Conservation (phyloP, 2,329 filamentous ascomycete genomes). For the Hyphodiscus sp. region DNA sequence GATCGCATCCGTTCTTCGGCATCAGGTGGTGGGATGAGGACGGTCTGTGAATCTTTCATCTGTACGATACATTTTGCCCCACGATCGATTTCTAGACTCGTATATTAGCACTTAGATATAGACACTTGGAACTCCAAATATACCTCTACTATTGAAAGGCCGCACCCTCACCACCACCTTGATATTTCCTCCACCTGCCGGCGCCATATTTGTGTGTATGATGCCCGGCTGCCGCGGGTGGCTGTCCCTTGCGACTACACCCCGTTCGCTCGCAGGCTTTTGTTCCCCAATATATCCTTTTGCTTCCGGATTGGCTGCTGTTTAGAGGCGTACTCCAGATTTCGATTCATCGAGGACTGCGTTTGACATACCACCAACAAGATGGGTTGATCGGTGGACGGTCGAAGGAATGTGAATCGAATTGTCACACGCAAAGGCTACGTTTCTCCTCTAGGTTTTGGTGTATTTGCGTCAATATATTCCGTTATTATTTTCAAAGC, state of each 20-base stretch:
- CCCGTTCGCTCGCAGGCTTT: slow-evolving; percentile 3
- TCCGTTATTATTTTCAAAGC: not conserved
- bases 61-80: slow-evolving; percentile 94
- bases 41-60: slow-evolving; percentile 90
- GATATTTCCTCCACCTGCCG: slow-evolving; percentile 77
- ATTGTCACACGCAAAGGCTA: not conserved
- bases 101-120: slow-evolving; percentile 8
- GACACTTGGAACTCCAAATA: slow-evolving; percentile 19
- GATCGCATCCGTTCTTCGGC: slow-evolving; percentile 45
- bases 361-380: not conserved
- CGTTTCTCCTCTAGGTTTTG: not conserved
- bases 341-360: slow-evolving; percentile 4
- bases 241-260: slow-evolving; percentile 5
- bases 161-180: slow-evolving; percentile 98
- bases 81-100: slow-evolving; percentile 69
- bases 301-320: slow-evolving; percentile 1
- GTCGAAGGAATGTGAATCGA: not conserved
- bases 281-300: not conserved
- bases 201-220: slow-evolving; percentile 27
- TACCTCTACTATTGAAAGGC: slow-evolving; percentile 94
- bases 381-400: not conserved
- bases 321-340: not conserved
- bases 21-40: slow-evolving; percentile 68
- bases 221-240: slow-evolving; percentile 7
- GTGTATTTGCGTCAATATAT: not conserved